Evolutionary conservation across 495 filamentous ascomycete genomes (phyloP), one percentile per base, ranked within the genome.

Genomic region (Aspergillus panamensis): DNA sequence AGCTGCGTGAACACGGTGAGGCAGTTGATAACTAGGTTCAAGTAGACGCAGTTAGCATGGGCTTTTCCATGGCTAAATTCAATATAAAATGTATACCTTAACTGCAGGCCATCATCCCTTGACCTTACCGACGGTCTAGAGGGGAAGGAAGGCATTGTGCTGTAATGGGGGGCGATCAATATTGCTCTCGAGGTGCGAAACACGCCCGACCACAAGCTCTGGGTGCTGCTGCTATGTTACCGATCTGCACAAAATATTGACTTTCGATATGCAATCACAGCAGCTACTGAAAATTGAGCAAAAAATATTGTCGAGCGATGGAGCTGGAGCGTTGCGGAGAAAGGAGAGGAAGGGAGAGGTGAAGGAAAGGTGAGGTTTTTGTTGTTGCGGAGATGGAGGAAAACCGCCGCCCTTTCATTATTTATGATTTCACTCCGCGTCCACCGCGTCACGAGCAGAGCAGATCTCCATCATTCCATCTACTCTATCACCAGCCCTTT

Each of bases 1-100:
- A 32, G 88, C 83, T 39, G 84, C 74, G 72, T 92, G 79, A 52
- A 92, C 77, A 63, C 90, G 88, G 67, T 88, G 84, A 47, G 84
- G 77, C 17, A 94, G 79, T 53, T 88, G 80, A 66, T 95, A 95
- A 72, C 89, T 94, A 60, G 59, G 31, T 42, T 30, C n/a, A 20
- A 14, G 31, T n/a, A 21, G 16, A 25, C 13, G 21, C 12, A 8
- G 51, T 62, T 30, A 62, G 51, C 39, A 43, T 30, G n/a, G 25
- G 30, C 0, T 16, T n/a, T 14, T 16, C 43, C 16, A n/a, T 10
- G 20, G 30, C 31, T 43, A 32, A 37, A 51, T 39, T 51, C 51
- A 66, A 50, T 14, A 21, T 62, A 12, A 43, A 53, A 48, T 10
- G 49, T 69, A 84, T 69, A 84, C 82, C 82, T 80, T 35, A 84